Conservation (phyloP, 305 asterid species). For the Nicotiana rustica region DNA sequence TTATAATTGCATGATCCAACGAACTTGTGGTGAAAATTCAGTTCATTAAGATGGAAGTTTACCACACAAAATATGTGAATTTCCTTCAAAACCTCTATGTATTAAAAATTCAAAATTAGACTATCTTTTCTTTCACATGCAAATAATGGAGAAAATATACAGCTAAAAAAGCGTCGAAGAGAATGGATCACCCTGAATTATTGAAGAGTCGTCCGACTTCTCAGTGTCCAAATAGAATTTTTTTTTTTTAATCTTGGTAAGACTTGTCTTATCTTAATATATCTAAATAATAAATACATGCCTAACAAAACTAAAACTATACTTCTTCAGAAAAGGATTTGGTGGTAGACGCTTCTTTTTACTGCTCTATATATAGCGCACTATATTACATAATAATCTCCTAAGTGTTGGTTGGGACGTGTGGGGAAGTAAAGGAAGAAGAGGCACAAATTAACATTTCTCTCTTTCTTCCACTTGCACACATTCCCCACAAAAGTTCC, state of each 20-base stretch:
- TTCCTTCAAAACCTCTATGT: not conserved
- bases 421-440: conserved; percentile 26
- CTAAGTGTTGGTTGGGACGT: not conserved
- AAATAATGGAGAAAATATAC: not conserved
- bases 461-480: conserved; percentile 17
- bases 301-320: not conserved
- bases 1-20: conserved; percentile 20
- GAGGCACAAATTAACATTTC: not conserved
- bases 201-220: not conserved
- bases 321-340: not conserved
- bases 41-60: conserved; percentile 2
- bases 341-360: not conserved
- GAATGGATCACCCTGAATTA: conserved; percentile 29
- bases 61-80: conserved; percentile 23
- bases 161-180: conserved; percentile 4
- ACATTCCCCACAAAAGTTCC: conserved; percentile 16
- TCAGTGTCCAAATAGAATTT: not conserved
- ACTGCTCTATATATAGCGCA: not conserved
- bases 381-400: not conserved
- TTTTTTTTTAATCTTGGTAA: no score
- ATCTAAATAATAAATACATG: not conserved
- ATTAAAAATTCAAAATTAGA: not conserved
- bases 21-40: not conserved
- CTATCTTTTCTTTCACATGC: not conserved
- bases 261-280: conserved; percentile 11